Evolutionary conservation across 768 basidiomycete species (phyloP).

Genomic region (Leccinellum albellum): DNA sequence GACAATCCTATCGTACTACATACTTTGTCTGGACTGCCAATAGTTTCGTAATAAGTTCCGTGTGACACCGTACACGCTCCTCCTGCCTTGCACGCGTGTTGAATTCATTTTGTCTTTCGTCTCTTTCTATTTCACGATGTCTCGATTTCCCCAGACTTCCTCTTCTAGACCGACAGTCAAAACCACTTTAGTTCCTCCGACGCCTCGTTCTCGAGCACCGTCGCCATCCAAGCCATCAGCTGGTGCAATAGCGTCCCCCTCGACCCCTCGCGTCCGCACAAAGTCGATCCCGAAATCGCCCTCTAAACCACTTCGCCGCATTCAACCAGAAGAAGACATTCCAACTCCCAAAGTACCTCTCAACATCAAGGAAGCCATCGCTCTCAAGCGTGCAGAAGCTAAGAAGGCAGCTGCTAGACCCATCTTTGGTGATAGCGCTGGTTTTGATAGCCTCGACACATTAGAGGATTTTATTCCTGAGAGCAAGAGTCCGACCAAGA

Average conservation of each 20-base stretch:
- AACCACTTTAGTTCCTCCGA: conserved; percentile 24
- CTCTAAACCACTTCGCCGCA: conserved; percentile 26
- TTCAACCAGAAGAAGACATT: conserved; percentile 19
- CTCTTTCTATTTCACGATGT: conserved; percentile 26
- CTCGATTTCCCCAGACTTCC: conserved; percentile 38
- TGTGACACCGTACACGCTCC: conserved; percentile 3
- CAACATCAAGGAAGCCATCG: conserved; percentile 76
- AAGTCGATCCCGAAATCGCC: conserved; percentile 37
- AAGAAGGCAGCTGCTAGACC: conserved; percentile 47
- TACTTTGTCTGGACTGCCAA: too few species aligned
- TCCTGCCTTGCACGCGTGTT: not conserved
- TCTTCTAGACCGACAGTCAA: conserved; percentile 32
- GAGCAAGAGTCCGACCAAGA: conserved; percentile 14
- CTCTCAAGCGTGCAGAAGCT: conserved; percentile 72
- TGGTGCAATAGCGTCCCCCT: conserved; percentile 20
- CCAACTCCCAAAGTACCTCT: conserved; percentile 33
- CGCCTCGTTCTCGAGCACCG: conserved; percentile 31
- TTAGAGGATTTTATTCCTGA: conserved; percentile 49
- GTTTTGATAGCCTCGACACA: conserved; percentile 36
- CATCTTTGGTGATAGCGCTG: conserved; percentile 25
- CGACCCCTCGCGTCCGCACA: conserved; percentile 33
- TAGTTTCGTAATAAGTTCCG: conserved; percentile 19
- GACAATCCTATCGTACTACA: not conserved
- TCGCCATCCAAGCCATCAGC: conserved; percentile 30
- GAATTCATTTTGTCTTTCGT: not conserved